A percentile compares a stretch with the other conserved stretches of the same genome.
These are phyloP conservation scores for Aurinia saxatilis DNA, from an alignment of 345 rosid genomes.

Conservation along the genomic window DNA sequence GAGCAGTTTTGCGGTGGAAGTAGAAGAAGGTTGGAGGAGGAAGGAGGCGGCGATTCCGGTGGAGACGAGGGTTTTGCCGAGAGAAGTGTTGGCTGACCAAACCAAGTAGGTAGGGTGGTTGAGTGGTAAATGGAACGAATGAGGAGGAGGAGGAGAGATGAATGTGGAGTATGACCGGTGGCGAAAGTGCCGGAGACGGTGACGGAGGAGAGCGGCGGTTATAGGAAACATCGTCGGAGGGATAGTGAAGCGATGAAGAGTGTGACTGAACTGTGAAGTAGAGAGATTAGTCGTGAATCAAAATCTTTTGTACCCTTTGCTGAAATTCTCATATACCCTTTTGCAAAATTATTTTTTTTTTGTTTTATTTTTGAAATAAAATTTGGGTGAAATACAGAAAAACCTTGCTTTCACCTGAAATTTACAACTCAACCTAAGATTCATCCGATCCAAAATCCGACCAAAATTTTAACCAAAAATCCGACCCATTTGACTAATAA, in stretches of 20 bases:
- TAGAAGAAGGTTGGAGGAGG: conserved; percentile 48
- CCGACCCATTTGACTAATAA: too few relatives aligned
- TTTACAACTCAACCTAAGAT: too few relatives aligned
- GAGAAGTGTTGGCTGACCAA: conserved; percentile 89
- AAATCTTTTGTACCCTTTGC: too few relatives aligned
- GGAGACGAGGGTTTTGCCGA: conserved; percentile 93
- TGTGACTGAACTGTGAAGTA: neutral
- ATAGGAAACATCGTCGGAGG: conserved; percentile 17
- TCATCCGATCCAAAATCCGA: too few relatives aligned
- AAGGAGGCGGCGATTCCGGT: conserved; percentile 84
- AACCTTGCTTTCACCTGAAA: too few relatives aligned
- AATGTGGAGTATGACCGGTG: conserved; percentile 2
- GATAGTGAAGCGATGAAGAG: neutral
- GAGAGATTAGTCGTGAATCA: too few relatives aligned
- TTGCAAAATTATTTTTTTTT: too few relatives aligned
- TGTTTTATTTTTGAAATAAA: too few relatives aligned
- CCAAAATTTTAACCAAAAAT: too few relatives aligned
- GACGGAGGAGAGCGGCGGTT: conserved; percentile 21
- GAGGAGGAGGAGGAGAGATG: neutral
- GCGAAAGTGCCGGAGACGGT: conserved; percentile 25
- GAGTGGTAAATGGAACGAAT: conserved; percentile 39
- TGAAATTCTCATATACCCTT: too few relatives aligned
- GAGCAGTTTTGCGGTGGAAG: conserved; percentile 37
- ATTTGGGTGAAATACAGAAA: too few relatives aligned
- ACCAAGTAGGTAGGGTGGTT: conserved; percentile 58